Percentiles rank a stretch among this genome's conserved stretches.
phyloP scores from a whole-genome alignment of 2,329 filamentous ascomycete genomes.

The Colletotrichum higginsianum region DNA sequence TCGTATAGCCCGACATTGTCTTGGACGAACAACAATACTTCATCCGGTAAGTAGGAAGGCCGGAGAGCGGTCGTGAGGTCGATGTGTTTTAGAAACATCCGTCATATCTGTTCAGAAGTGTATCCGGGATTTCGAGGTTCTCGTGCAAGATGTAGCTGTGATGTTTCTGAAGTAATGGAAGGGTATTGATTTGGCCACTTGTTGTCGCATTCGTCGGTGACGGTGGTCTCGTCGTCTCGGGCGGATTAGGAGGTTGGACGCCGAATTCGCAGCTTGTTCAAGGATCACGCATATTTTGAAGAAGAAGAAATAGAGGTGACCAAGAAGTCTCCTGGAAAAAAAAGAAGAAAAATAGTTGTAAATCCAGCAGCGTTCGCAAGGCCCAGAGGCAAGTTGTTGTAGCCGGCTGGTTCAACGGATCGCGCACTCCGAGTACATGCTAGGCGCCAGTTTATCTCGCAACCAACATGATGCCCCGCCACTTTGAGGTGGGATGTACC shows the following conservation, averaged over 20 bases:
- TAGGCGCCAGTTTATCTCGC: conserved; percentile 38
- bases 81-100: conserved; percentile 97
- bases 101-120: conserved; percentile 64
- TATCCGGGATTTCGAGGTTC: conserved; percentile 9
- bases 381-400: not conserved
- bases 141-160: conserved; percentile 23
- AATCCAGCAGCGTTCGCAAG: not conserved
- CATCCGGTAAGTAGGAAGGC: conserved; percentile 92
- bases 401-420: conserved; percentile 5
- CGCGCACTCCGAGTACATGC: not conserved
- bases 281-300: conserved; percentile 27
- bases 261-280: conserved; percentile 15
- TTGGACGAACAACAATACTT: conserved; percentile 95
- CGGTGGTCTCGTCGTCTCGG: conserved; percentile 14
- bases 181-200: conserved; percentile 17
- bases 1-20: conserved; percentile 98
- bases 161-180: not conserved
- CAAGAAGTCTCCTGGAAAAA: not conserved
- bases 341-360: not conserved
- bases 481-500: conserved; percentile 12
- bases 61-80: conserved; percentile 97
- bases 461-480: conserved; percentile 20
- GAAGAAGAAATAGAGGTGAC: not conserved
- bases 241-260: conserved; percentile 2
- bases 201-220: conserved; percentile 29